Evolutionary conservation across 805 yeast species (phyloP).

Genomic region (Kluyveromyces siamensis): DNA sequence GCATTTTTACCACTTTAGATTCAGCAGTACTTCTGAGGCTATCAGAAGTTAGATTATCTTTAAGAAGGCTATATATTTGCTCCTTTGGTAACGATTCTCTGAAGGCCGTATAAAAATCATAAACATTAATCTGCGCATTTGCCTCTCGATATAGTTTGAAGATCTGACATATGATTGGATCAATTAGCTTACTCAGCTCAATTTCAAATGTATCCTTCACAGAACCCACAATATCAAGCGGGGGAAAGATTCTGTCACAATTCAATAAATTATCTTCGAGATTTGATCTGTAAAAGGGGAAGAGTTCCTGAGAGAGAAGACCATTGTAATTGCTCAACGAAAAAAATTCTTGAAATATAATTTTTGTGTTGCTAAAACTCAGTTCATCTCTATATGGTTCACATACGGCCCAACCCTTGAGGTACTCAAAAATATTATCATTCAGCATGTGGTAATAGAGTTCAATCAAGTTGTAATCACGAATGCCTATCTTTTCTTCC

Average conservation of each 20-base stretch:
- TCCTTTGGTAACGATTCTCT: conserved; percentile 37
- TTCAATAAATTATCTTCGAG: conserved; percentile 24
- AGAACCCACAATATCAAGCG: not conserved
- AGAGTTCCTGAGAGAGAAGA: conserved; percentile 23
- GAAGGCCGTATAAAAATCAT: conserved; percentile 59
- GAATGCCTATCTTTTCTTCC: conserved; percentile 17
- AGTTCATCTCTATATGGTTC: conserved; percentile 11
- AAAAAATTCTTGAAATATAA: conserved; percentile 27
- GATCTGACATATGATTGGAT: conserved; percentile 48
- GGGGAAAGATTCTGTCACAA: conserved; percentile 23
- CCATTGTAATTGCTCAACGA: conserved; percentile 26
- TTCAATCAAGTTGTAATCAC: conserved; percentile 24
- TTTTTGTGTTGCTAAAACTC: conserved; percentile 24
- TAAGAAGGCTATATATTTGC: conserved; percentile 19
- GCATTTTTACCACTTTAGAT: conserved; percentile 20
- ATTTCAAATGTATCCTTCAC: conserved; percentile 6
- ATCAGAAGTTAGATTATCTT: conserved; percentile 10
- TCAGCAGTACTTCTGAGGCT: conserved; percentile 18
- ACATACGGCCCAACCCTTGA: conserved; percentile 22
- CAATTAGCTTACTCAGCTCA: conserved; percentile 30
- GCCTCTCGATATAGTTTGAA: conserved; percentile 75
- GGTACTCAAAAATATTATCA: conserved; percentile 16
- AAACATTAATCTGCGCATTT: conserved; percentile 54
- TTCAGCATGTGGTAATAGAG: conserved; percentile 21
- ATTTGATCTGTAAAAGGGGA: conserved; percentile 24